Percentiles rank a stretch among this genome's conserved stretches.
These are phyloP conservation scores for Brassica balearica DNA, from an alignment of 441 rosid genomes.

Conservation along the genomic window DNA sequence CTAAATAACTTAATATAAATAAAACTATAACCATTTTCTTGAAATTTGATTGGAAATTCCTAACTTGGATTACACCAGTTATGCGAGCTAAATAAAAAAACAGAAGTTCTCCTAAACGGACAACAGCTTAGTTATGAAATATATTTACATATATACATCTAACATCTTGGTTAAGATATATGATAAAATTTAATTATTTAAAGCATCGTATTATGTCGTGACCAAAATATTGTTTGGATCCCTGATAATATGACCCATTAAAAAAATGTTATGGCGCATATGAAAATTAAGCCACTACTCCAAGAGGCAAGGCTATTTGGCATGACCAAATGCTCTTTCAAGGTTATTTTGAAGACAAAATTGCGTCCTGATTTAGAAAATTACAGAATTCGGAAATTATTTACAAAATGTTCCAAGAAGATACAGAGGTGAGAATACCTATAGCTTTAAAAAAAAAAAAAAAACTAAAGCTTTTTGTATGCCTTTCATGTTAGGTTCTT, in stretches of 20 bases:
- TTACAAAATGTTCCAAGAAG: not conserved
- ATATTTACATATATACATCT: not conserved
- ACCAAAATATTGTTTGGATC: not conserved
- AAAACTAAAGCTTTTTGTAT: not conserved
- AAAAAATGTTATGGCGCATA: not conserved
- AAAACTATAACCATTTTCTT: conserved; percentile 22
- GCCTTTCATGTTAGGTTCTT: not conserved
- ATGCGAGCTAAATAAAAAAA: not conserved
- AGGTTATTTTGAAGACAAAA: not conserved
- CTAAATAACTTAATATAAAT: conserved; percentile 6
- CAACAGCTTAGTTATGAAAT: conserved; percentile 1
- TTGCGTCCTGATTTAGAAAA: not conserved
- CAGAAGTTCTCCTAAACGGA: conserved; percentile 1
- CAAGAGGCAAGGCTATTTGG: not conserved
- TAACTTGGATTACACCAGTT: conserved; percentile 26
- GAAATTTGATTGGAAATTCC: conserved; percentile 16
- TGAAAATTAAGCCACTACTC: no score
- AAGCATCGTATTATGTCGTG: not conserved
- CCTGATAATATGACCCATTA: not conserved
- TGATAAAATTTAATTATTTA: not conserved
- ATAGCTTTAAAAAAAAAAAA: not conserved
- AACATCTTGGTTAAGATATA: not conserved
- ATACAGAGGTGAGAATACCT: not conserved
- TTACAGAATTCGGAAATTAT: not conserved
- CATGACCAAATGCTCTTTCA: not conserved